Base-by-base conservation (phyloP, 2,329 filamentous ascomycete species). In the Xylaria sp. region DNA sequence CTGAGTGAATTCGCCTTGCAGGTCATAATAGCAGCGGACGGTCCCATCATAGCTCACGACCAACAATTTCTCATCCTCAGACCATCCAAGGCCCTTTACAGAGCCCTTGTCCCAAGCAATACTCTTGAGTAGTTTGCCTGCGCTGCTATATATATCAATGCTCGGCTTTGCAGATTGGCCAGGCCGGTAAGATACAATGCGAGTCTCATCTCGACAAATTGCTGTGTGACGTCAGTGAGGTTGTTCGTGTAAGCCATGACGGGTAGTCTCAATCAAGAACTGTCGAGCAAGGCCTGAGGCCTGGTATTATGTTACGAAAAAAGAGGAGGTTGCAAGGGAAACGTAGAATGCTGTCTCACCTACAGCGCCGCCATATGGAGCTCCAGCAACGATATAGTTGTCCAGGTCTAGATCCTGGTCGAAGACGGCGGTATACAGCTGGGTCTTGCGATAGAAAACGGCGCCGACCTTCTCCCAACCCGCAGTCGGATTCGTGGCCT, bases 381-480 rank as follows among this genome's bases (percentile, higher is more conserved):
- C 97, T 78, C 94, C 96, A 67, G 91, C 91, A 77, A 98, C 91
- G 77, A 95, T 87, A 83, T 97, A 97, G 84, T 96, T 97, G 84
- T 98, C 94, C 74, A 99, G 88, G 83, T 99, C 94, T 71, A 98
- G 86, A 79, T 97, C 94, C 78, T 92, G 89, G 82, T 97, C 94
- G 80, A 98, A 99, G 73, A 98, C 89, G 73, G 91, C 92, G 70
- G 94, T 94, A 85, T 98, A 99, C 70, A 97, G 89, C 81, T 95
- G 92, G 66, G 93, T 91, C 84, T 97, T 98, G 80, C 95, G 93
- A 84, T 98, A 99, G 86, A 97, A 98, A 77, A 90, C 91, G 82
- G 97, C 92, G 79, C 94, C 96, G 74, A 98, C 90, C 81, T 89
- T 92, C 85, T 97, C 94, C 96, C 96, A 99, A 81, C 95, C 93